Conservation (phyloP, 2,329 filamentous ascomycete species). For the Dryadomyces quercus-mongolicae region DNA sequence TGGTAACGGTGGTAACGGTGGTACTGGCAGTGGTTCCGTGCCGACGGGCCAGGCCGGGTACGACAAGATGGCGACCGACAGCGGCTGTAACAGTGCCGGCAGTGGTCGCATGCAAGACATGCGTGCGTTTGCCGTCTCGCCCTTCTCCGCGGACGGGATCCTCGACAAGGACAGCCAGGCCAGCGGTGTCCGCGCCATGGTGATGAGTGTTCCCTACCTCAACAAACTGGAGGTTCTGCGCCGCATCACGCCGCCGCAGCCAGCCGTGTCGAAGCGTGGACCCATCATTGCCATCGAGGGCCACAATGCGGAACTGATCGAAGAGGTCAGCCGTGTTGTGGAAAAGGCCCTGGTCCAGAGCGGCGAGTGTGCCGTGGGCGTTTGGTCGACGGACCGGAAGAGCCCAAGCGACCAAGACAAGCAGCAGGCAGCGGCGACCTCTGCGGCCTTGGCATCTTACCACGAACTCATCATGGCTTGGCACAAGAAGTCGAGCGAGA, state of each 20-base stretch:
- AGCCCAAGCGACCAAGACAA: background rate
- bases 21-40: no score
- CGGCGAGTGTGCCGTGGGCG: constrained; percentile 31
- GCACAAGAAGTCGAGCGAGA: constrained; percentile 64
- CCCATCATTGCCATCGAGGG: constrained; percentile 78
- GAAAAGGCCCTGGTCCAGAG: constrained; percentile 44
- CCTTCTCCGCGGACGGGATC: background rate
- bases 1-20: background rate
- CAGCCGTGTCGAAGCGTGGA: constrained; percentile 44
- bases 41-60: background rate
- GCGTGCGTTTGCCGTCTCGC: constrained; percentile 4
- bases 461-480: constrained; percentile 57
- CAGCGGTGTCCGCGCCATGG: constrained; percentile 50
- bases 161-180: constrained; percentile 20
- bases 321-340: constrained; percentile 51
- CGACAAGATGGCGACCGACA: background rate
- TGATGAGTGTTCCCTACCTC: constrained; percentile 62
- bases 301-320: constrained; percentile 37
- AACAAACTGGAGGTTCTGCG: constrained; percentile 68
- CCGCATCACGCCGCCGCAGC: constrained; percentile 57
- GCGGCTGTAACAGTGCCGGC: background rate
- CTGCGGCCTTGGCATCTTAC: constrained; percentile 40
- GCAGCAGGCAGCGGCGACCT: constrained; percentile 21
- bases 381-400: constrained; percentile 19
- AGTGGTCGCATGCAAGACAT: constrained; percentile 2